Base-by-base conservation (phyloP, 2,329 filamentous ascomycete species). In the Ilyonectria destructans region DNA sequence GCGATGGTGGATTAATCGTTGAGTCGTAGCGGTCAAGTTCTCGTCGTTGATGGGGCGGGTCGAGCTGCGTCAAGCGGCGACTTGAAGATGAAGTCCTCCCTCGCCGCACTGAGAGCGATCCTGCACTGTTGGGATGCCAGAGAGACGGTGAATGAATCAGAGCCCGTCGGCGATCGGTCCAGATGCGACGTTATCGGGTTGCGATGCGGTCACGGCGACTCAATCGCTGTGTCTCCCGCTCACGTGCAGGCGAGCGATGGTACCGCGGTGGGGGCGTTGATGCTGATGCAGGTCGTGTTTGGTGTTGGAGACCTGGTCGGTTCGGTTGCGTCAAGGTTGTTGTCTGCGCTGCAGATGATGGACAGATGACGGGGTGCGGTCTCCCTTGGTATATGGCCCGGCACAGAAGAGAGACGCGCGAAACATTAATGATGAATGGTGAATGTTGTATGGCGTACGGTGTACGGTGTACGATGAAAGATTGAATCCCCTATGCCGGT, bases 281-380 rank as follows among this genome's bases (percentile, higher is more conserved):
- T 17, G 21, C 21, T 33, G 29, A 13, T 2, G 29, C n/a, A 4
- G 23, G 13, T 10, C 9, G 49, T 13, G 37, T 57, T 37, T 40
- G 52, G 29, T 9, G 5, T 26, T 26, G 26, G 26, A 26, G 26
- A 26, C 26, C 26, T 5, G 4, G 5, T 26, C 26, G 26, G 26
- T 8, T 49, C 21, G 10, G 46, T 13, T 29, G 13, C 37, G 37
- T 40, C 37, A 40, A 13, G 37, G 37, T 15, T 40, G 37, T 40
- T 40, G 15, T 52, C 48, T 52, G 49, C 29, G 29, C 26, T 52
- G 49, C 49, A 52, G 48, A 31, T 51, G 48, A 12, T 51, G 48
- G 23, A 5, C 37, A 15, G 48, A 23, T 29, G 23, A 15, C 29
- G 13, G 48, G 19, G 26, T 52, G 29, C 49, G 31, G 1, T 52